Base-by-base conservation (phyloP, 805 yeast genomes). In the Saccharomycopsis vini region DNA sequence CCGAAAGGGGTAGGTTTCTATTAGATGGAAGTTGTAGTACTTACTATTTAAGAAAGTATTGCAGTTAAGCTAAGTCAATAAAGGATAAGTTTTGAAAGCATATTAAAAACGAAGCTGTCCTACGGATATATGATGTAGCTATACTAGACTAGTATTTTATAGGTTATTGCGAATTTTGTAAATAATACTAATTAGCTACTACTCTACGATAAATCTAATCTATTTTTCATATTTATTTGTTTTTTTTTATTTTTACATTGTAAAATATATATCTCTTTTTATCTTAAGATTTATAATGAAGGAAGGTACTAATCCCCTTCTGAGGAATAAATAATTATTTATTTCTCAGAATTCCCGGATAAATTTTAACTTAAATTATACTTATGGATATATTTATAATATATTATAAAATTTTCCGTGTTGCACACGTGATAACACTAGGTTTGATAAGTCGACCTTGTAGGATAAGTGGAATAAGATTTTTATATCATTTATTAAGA, bases 71-170 rank as follows among this genome's bases (percentile, higher is more conserved):
- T 47, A 47, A 46, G 45, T 47, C 45, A 40, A 47, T 47, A 46
- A 45, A 15, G 31, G 53, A 49, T 50, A 51, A 52, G 45, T 51
- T 40, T 53, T 52, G 54, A 52, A 49, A 39, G 54, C 47, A 45
- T 51, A 38, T 52, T 34, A 51, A 52, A 51, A 39, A 51, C 45
- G 52, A 51, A 51, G 39, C 45, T 23, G 44, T 30, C 36, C 45
- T 42, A 30, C 20, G 39, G 35, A 45, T 45, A 45, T 41, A 40
- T 41, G 18, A 28, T 47, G 39, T 47, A 28, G 21, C 24, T 44
- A 47, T 48, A 47, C 45, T 45, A 45, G 39, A 45, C 45, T 45
- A 48, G 45, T 47, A 47, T 47, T 36, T 40, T n/a, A 34, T 44
- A 44, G 42, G 39, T 43, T 39, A 43, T 43, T 39, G 34, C 29